Evolutionary conservation across 1,139 yeast species (phyloP).

Genomic region (Yamadazyma conglobata): DNA sequence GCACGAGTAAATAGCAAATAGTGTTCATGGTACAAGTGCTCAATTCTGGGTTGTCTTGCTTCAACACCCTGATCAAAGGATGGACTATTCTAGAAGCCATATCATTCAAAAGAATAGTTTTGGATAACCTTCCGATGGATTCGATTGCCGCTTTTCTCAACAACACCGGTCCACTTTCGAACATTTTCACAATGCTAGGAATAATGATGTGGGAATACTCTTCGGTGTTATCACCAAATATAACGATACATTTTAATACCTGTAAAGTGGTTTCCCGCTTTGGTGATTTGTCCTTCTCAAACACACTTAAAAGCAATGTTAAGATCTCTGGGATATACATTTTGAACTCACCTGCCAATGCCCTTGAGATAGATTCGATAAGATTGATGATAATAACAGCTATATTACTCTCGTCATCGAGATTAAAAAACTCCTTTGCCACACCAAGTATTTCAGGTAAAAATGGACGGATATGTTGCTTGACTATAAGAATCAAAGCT

Average conservation of each 20-base stretch:
- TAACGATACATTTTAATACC: slow-evolving; percentile 82
- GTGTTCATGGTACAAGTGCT: slow-evolving; percentile 71
- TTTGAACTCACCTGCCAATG: slow-evolving; percentile 90
- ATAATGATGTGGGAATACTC: slow-evolving; percentile 83
- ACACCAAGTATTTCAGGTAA: slow-evolving; percentile 73
- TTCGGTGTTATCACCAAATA: slow-evolving; percentile 83
- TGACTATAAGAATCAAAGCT: slow-evolving; percentile 74
- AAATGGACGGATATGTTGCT: slow-evolving; percentile 85
- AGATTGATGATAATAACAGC: slow-evolving; percentile 79
- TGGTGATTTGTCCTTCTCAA: slow-evolving; percentile 72
- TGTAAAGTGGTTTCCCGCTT: slow-evolving; percentile 66
- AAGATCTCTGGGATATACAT: slow-evolving; percentile 75
- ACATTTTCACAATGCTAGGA: slow-evolving; percentile 78
- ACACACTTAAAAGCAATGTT: slow-evolving; percentile 69
- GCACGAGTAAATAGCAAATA: slow-evolving; percentile 70
- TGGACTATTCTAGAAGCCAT: slow-evolving; percentile 91
- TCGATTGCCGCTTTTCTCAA: slow-evolving; percentile 76
- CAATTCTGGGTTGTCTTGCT: slow-evolving; percentile 59
- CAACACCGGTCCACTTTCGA: slow-evolving; percentile 62
- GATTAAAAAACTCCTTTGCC: slow-evolving; percentile 66
- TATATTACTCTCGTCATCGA: slow-evolving; percentile 52
- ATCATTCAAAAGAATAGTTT: slow-evolving; percentile 70
- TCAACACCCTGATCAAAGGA: slow-evolving; percentile 72
- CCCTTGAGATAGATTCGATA: slow-evolving; percentile 79
- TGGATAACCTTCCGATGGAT: slow-evolving; percentile 78